Base-by-base conservation (phyloP, 495 filamentous ascomycete species). In the Haplographium delicatum region DNA sequence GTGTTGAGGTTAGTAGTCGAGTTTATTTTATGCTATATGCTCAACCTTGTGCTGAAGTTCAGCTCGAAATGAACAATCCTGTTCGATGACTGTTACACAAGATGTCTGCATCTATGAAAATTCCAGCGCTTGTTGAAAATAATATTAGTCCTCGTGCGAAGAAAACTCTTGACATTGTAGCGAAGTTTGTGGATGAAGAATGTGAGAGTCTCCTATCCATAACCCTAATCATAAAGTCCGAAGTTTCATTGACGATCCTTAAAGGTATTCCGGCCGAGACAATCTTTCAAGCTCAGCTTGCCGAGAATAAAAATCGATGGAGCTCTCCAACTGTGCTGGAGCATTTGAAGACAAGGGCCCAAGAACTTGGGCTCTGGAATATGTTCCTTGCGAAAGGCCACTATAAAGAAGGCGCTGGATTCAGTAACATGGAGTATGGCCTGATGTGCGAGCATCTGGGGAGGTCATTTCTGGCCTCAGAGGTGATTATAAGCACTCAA, bases 341-440 rank as follows among this genome's bases (percentile, higher is more conserved):
- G 52, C 78, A 85, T 28, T 74, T 96, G 57, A 96, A 96, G 76
- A 69, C 70, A 41, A 87, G 85, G 60, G 91, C 91, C 8, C 78
- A 76, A 62, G 73, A 83, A 59, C 71, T 89, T 16, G 91, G 91
- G 0, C 73, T 96, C 33, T 96, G 91, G 91, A 96, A 96, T 66
- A 85, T 96, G 80, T 96, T 96, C 74, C 67, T 96, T 50, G 84
- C 90, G 35, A 90, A 86, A 69, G 86, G 80, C 55, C 89, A 96
- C 68, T 95, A 94, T 74, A 84, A 79, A 53, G 85, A 95, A 68
- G 90, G 89, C 13, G 89, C 89, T 31, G 28, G 28, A 6, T 31
- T 31, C 13, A 7, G 7, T 6, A 31, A 31, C 28, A 6, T 31
- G 28, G 28, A 31, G 28, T 31, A 31, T 31, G 28, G 28, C 28